Base-by-base conservation (phyloP, 2,329 filamentous ascomycete species). In the Ophiostoma triangulosporum region DNA sequence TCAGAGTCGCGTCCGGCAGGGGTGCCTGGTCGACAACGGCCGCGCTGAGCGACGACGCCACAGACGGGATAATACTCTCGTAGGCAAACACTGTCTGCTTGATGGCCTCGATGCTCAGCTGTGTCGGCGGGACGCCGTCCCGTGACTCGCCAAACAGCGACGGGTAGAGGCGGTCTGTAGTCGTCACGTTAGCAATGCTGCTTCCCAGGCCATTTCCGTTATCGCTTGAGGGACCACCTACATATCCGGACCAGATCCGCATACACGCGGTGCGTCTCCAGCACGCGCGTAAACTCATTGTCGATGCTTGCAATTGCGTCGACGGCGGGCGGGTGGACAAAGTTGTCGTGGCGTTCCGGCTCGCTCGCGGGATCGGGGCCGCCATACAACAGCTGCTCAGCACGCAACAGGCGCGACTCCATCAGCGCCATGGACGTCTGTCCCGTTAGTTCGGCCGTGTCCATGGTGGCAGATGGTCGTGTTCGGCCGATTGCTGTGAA, bases 221-320 rank as follows among this genome's bases (percentile, higher is more conserved):
- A n/a, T n/a, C n/a, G n/a, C n/a, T n/a, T n/a, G n/a, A n/a, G n/a
- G n/a, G 22, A 15, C 3, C 1, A 50, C 76, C 22, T 71, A 81
- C 79, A 80, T 26, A 82, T 77, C 61, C 75, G 76, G 35, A 83
- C 68, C 6, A 83, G 69, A 59, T 82, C 78, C 27, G 70, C 72
- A 58, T 81, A 81, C 53, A 78, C 76, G 50, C 76, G 74, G 32
- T 77, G 67, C 51, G 70, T 69, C 29, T 74, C 73, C 6, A 76
- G 59, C 6, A 81, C 67, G 31, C 65, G 63, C 14, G 70, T 67
- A 61, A 81, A 77, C 26, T 76, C 75, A 51, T 69, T 70, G 59
- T 81, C 77, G 0, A 81, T 69, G 36, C 75, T 69, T 54, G 70
- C 70, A 40, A 81, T 65, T 40, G 70, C 68, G 20, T 69, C 65